Percentiles rank a stretch among this genome's conserved stretches.
phyloP scores from a whole-genome alignment of 108 stramenopile genomes.

The Discostella stelligeroides region DNA sequence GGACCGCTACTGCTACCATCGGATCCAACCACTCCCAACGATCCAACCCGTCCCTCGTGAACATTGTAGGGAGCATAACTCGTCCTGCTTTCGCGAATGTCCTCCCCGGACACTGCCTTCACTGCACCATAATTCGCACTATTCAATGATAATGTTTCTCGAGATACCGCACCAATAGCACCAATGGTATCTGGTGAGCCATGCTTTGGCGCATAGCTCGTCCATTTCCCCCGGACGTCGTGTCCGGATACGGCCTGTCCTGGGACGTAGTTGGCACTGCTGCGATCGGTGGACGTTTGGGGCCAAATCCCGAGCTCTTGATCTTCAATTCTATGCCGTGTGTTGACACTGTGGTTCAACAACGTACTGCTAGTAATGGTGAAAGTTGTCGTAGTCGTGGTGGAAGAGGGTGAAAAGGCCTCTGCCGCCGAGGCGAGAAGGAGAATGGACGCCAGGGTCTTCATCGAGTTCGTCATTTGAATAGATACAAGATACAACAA shows the following conservation, averaged over 20 bases:
- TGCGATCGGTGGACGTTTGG: conserved; percentile 11
- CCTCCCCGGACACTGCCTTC: neutral
- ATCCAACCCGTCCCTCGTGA: conserved; percentile 10
- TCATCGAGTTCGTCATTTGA: neutral
- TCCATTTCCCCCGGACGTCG: conserved; percentile 22
- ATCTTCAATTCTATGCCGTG: conserved; percentile 17
- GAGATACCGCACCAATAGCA: conserved; percentile 26
- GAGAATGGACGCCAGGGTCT: conserved; percentile 7
- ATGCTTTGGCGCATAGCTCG: conserved; percentile 27
- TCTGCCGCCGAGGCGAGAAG: neutral
- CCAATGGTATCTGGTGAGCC: conserved; percentile 10
- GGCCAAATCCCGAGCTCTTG: conserved; percentile 35
- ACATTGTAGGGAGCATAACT: conserved; percentile 1
- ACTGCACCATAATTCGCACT: neutral
- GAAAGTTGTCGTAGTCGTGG: neutral
- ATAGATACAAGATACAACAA: too few species aligned
- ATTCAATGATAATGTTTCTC: neutral
- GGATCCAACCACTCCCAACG: conserved; percentile 1
- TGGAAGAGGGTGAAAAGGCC: neutral
- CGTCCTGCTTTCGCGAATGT: conserved; percentile 4
- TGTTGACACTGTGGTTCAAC: conserved; percentile 16
- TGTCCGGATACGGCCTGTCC: conserved; percentile 22
- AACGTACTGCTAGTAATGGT: neutral
- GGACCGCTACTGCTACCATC: neutral
- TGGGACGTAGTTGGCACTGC: conserved; percentile 2